Evolutionary conservation across 129 eudicot genomes (phyloP), one percentile per base, ranked within the genome.

Genomic region (Flaveria brownii): DNA sequence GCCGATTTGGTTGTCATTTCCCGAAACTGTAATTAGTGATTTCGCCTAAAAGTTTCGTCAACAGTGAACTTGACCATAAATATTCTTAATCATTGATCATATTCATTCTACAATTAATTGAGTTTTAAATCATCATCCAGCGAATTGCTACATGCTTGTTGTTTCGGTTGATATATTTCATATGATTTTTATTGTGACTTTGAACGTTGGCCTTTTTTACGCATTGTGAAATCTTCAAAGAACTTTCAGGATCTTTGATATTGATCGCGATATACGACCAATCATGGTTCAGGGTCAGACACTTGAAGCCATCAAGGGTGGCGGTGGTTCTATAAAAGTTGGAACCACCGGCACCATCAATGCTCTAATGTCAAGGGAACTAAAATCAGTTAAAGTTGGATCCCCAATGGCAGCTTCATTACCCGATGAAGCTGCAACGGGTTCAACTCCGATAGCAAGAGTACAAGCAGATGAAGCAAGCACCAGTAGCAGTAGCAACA

Each of bases 241-340:
- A 18, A 64, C 4, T 47, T 30, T 76, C 42, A 62, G 70, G 46
- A 55, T 15, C 51, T 9, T 41, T 41, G 45, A 57, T 20, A 28
- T 39, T 18, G 28, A 46, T 78, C n/a, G n/a, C 42, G 55, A 67
- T 71, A 18, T 45, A 54, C 33, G 36, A 70, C 30, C 54, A 82
- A 81, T 65, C 76, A 92, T 92, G 97, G 97, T 68, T 76, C 88
- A 82, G 65, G 65, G 65, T 59, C 69, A 63, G 60, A 87, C 91
- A 65, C 77, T 88, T 47, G 98, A 94, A 86, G 90, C 90, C 33
- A 89, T 94, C 77, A 91, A 76, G 80, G 97, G 98, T 23, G 97
- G 97, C 45, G 98, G 97, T 71, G 98, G 98, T 30, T 94, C 98
- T 28, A 81, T 94, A 43, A 91, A 87, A 85, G 94, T 94, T 51